Percentiles rank a stretch among this genome's conserved stretches.
Evolutionary conservation across 2,329 filamentous ascomycete species (phyloP).

Genomic region (Pseudogymnoascus sp.): DNA sequence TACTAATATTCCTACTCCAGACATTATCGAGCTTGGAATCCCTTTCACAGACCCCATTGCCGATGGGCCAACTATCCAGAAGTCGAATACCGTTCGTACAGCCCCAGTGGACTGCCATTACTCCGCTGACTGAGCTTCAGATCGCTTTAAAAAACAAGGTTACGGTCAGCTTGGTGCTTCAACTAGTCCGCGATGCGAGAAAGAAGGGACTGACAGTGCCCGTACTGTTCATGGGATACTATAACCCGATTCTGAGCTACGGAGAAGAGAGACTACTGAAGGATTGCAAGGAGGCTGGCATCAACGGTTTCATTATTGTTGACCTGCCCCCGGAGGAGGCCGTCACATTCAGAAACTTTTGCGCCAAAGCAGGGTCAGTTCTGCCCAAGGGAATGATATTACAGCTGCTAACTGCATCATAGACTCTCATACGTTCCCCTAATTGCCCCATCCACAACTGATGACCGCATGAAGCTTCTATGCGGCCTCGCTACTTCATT

Average conservation of each 20-base stretch:
- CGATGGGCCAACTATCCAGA: conserved; percentile 95
- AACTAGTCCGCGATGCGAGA: conserved; percentile 76
- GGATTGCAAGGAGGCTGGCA: conserved; percentile 74
- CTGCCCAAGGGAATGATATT: background rate
- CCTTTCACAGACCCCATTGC: conserved; percentile 98
- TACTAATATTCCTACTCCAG: conserved; percentile 34
- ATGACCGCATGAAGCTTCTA: conserved; percentile 86
- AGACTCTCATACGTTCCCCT: conserved; percentile 93
- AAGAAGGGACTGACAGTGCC: conserved; percentile 69
- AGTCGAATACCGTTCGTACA: conserved; percentile 66
- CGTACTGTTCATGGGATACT: conserved; percentile 96
- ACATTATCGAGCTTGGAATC: conserved; percentile 90
- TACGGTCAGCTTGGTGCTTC: conserved; percentile 67
- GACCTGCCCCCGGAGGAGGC: conserved; percentile 95
- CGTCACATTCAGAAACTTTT: conserved; percentile 79
- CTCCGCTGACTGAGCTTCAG: conserved; percentile 24
- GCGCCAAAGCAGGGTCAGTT: conserved; percentile 62
- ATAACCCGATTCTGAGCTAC: conserved; percentile 90
- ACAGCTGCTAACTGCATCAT: conserved; percentile 12
- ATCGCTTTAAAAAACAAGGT: conserved; percentile 81
- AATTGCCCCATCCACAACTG: conserved; percentile 88
- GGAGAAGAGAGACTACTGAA: conserved; percentile 82
- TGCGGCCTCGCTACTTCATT: conserved; percentile 97
- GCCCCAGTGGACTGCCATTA: background rate
- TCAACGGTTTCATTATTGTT: conserved; percentile 96